Base-by-base conservation (phyloP, 495 filamentous ascomycete genomes). In the Pyrenula aspistea region DNA sequence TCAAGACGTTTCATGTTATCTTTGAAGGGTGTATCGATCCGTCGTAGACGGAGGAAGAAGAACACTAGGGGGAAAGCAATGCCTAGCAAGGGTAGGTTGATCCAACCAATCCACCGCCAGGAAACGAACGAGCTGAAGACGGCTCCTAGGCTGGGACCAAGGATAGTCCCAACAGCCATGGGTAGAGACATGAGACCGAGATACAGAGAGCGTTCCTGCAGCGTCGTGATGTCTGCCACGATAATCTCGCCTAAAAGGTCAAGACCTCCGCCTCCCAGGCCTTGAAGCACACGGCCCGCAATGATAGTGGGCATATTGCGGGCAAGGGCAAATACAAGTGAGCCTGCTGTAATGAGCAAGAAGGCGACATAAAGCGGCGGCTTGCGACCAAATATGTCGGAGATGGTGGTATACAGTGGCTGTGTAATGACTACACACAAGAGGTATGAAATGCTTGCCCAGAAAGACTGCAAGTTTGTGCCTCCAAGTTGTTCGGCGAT, bases 381-480 rank as follows among this genome's bases (percentile, higher is more conserved):
- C 50, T 67, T 71, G 8, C 68, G 61, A 19, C 68, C 68, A 21
- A 63, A 63, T 24, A 68, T 57, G 51, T 69, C 61, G 15, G 61
- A 63, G 4, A 62, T 19, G 15, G 20, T 56, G 22, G 53, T 53
- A 10, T 53, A 59, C 2, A 65, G 20, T 1, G 61, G 60, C 22
- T 58, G 60, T 1, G 51, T 48, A 24, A 58, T 49, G 12, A 78
- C 77, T 0, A 68, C 72, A 3, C 71, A 69, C 10, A 84, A 63
- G 19, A 81, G 66, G 63, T 79, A 84, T 2, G 74, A 75, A 1
- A 78, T 80, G 0, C 77, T 79, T 4, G 73, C 65, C 81, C 81
- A 84, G 66, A 83, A 83, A 19, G 77, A 74, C 57, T 83, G 73
- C 31, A 82, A 70, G 10, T 76, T 80, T 0, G 74, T 73, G 21